A percentile compares a stretch with the other conserved stretches of the same genome.
phyloP scores from a whole-genome alignment of 2,329 filamentous ascomycete genomes.

The Trichoderma sp. region DNA sequence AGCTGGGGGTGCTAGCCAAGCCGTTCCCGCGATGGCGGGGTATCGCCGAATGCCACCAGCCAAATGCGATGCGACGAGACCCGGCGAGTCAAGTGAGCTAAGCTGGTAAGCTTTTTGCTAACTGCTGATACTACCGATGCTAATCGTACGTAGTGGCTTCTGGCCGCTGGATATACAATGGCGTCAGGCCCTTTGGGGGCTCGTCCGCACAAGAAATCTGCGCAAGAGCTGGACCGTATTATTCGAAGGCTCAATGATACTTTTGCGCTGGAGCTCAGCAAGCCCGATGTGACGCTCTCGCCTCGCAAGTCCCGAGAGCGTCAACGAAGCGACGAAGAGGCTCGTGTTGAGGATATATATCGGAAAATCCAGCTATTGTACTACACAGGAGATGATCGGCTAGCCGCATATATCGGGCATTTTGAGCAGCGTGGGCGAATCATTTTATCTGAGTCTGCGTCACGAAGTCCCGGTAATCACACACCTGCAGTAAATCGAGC shows the following conservation, averaged over 20 bases:
- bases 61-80: background rate
- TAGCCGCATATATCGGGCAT: slow-evolving; percentile 33
- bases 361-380: slow-evolving; percentile 32
- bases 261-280: slow-evolving; percentile 36
- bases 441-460: slow-evolving; percentile 3
- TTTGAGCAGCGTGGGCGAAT: slow-evolving; percentile 31
- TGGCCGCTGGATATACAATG: slow-evolving; percentile 5
- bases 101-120: background rate
- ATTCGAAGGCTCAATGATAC: slow-evolving; percentile 37
- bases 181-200: slow-evolving; percentile 1
- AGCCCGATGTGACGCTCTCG: slow-evolving; percentile 35
- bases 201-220: background rate
- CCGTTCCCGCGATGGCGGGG: slow-evolving; percentile 20
- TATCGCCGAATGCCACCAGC: background rate
- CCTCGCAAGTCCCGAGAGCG: slow-evolving; percentile 35
- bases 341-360: slow-evolving; percentile 35
- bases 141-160: background rate
- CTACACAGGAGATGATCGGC: slow-evolving; percentile 30
- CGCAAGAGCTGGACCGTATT: slow-evolving; percentile 31
- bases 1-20: slow-evolving; percentile 3
- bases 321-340: slow-evolving; percentile 34
- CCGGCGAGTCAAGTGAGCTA: background rate
- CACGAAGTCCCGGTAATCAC: background rate
- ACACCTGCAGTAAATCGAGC: slow-evolving; percentile 30
- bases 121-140: background rate